Evolutionary conservation across 306 rosid species (phyloP).

Genomic region (Amphicarpaea edgeworthii): DNA sequence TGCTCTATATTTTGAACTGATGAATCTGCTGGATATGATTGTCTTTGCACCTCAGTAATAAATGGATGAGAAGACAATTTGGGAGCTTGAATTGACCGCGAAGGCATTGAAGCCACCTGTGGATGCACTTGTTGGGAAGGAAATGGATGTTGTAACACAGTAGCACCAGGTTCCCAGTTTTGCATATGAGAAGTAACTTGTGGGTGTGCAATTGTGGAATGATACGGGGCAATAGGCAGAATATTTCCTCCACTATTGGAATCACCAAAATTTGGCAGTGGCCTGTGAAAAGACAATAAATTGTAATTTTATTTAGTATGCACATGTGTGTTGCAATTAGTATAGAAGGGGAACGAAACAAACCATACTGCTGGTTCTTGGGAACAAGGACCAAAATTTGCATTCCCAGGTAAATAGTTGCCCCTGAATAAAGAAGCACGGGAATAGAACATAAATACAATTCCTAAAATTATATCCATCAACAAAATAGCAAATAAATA

Average conservation of each 20-base stretch:
- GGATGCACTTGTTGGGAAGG: constrained; percentile 59
- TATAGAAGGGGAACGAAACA: constrained; percentile 31
- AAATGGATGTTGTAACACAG: constrained; percentile 56
- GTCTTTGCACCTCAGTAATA: constrained; percentile 62
- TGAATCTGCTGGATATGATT: constrained; percentile 50
- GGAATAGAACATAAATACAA: constrained; percentile 39
- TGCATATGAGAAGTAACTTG: constrained; percentile 58
- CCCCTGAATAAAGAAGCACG: constrained; percentile 59
- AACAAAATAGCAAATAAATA: constrained; percentile 20
- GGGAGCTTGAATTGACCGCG: constrained; percentile 53
- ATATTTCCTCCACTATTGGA: constrained; percentile 55
- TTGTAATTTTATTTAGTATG: constrained; percentile 36
- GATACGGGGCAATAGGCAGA: constrained; percentile 63
- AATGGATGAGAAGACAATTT: constrained; percentile 59
- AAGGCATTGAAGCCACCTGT: constrained; percentile 59
- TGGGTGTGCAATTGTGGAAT: constrained; percentile 59
- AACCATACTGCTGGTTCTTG: constrained; percentile 73
- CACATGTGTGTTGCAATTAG: constrained; percentile 10
- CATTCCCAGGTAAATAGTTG: constrained; percentile 48
- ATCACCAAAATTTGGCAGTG: constrained; percentile 58
- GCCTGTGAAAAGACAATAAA: constrained; percentile 59
- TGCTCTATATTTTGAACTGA: constrained; percentile 58
- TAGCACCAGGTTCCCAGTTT: constrained; percentile 66
- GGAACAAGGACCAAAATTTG: constrained; percentile 55
- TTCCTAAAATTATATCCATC: constrained; percentile 13